Percentiles rank a stretch among this genome's conserved stretches.
phyloP scores from a whole-genome alignment of 768 basidiomycete genomes.

The Flagelloscypha sp. region DNA sequence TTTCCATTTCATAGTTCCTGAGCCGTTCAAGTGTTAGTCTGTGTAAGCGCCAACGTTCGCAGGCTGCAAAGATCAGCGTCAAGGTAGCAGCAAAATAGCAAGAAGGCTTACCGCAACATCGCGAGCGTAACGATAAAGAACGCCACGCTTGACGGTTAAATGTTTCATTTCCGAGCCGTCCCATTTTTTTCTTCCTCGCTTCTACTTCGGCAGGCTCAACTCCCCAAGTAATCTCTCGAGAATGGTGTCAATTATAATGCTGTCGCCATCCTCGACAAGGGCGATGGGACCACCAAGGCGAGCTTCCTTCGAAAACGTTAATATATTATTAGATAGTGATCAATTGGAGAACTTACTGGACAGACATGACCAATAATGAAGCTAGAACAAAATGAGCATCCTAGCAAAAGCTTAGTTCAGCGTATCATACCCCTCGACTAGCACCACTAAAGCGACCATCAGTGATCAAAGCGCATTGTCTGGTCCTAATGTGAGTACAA shows the following conservation, averaged over 20 bases:
- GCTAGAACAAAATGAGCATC: slow-evolving; percentile 24
- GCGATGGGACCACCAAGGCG: slow-evolving; percentile 82
- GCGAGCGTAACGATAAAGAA: slow-evolving; percentile 73
- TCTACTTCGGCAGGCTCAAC: slow-evolving; percentile 62
- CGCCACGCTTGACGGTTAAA: slow-evolving; percentile 63
- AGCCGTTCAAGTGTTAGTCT: no score
- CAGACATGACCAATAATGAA: slow-evolving; percentile 54
- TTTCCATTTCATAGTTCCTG: no score
- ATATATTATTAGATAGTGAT: no score
- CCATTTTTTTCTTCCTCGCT: slow-evolving; percentile 57
- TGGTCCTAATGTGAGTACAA: no score
- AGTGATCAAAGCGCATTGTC: slow-evolving; percentile 74
- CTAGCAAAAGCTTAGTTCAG: neutral
- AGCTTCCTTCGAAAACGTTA: no score
- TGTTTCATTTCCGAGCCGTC: slow-evolving; percentile 53
- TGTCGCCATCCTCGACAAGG: slow-evolving; percentile 77
- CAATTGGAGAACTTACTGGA: no score
- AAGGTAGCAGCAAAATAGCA: slow-evolving; percentile 3
- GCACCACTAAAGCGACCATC: slow-evolving; percentile 89
- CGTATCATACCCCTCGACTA: slow-evolving; percentile 41
- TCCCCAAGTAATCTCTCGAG: slow-evolving; percentile 60
- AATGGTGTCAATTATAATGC: slow-evolving; percentile 64
- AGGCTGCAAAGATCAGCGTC: slow-evolving; percentile 37
- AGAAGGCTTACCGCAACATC: slow-evolving; percentile 71
- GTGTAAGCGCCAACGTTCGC: slow-evolving; percentile 78